phyloP scores from a whole-genome alignment of 176 grass and related monocot species.

The Oryza australiensis region DNA sequence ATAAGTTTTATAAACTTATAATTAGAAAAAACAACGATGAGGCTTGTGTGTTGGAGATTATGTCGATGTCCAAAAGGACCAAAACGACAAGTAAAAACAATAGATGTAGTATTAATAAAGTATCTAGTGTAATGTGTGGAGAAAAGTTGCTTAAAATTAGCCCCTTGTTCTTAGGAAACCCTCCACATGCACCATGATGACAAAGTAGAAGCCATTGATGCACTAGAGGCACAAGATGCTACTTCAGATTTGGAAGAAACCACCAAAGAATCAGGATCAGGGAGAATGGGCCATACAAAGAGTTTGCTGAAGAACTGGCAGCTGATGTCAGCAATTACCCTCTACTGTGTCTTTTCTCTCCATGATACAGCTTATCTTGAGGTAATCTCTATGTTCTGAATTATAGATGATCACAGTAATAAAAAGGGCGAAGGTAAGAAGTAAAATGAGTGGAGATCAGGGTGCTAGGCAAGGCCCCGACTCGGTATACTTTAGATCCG shows the following conservation, averaged over 20 bases:
- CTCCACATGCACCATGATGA: slow-evolving; percentile 59
- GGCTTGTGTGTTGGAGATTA: too few relatives aligned
- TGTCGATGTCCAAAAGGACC: too few relatives aligned
- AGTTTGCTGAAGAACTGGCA: slow-evolving; percentile 58
- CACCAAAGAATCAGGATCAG: slow-evolving; percentile 23
- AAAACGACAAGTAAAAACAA: too few relatives aligned
- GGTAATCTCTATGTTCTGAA: slow-evolving; percentile 35
- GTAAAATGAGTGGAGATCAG: too few relatives aligned
- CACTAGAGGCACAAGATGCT: slow-evolving; percentile 44
- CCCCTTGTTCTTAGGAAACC: slow-evolving; percentile 53
- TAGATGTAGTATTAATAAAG: not conserved
- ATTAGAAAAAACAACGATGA: too few relatives aligned
- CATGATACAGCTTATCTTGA: slow-evolving; percentile 69
- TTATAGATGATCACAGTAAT: not conserved
- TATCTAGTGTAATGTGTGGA: not conserved
- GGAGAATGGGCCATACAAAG: slow-evolving; percentile 26
- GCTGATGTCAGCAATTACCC: slow-evolving; percentile 58
- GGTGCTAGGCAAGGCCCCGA: too few relatives aligned
- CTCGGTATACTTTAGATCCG: too few relatives aligned
- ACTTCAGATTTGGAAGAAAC: slow-evolving; percentile 24
- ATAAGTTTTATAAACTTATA: too few relatives aligned
- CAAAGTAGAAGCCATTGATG: slow-evolving; percentile 45
- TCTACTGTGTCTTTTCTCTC: slow-evolving; percentile 63
- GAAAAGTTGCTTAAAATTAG: not conserved
- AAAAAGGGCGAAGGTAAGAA: too few relatives aligned